A percentile compares a stretch with the other conserved stretches of the same genome.
Conservation (phyloP, 106 monocot genomes). For the Hemerocallis citrina region DNA sequence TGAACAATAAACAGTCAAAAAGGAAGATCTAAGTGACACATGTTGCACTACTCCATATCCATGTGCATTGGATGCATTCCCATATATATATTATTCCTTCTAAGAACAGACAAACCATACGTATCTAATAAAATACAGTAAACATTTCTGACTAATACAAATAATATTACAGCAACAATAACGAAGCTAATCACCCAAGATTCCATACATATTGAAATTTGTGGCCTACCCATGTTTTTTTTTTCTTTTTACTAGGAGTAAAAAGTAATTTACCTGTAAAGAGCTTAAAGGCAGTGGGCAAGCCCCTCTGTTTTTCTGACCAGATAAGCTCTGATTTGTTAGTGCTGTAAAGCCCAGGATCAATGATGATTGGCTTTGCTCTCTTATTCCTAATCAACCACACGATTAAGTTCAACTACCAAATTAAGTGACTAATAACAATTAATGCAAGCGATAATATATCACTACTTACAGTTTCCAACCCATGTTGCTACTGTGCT, state of each 20-base stretch:
- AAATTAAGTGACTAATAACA: no score
- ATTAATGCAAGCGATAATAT: no score
- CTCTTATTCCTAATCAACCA: constrained; percentile 58
- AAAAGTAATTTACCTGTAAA: constrained; percentile 57
- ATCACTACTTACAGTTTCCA: constrained; percentile 72
- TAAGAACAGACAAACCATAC: no score
- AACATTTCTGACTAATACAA: not conserved
- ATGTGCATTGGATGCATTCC: not conserved
- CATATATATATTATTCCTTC: not conserved
- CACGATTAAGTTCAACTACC: no score
- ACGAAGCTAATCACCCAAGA: constrained; percentile 28
- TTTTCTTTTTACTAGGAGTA: constrained; percentile 52
- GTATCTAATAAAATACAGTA: not conserved
- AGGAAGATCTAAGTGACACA: not conserved
- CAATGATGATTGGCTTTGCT: constrained; percentile 67
- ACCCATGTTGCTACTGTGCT: constrained; percentile 70
- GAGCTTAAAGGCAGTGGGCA: constrained; percentile 84
- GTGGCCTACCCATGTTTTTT: constrained; percentile 15
- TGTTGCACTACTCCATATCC: not conserved
- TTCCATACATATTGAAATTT: constrained; percentile 14
- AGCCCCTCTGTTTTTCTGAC: constrained; percentile 37
- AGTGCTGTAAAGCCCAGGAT: constrained; percentile 48
- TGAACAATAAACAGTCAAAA: not conserved
- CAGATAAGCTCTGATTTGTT: constrained; percentile 85
- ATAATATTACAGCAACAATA: not conserved